Conservation (phyloP, 2,329 filamentous ascomycete species). For the Celoporthe dispersa region DNA sequence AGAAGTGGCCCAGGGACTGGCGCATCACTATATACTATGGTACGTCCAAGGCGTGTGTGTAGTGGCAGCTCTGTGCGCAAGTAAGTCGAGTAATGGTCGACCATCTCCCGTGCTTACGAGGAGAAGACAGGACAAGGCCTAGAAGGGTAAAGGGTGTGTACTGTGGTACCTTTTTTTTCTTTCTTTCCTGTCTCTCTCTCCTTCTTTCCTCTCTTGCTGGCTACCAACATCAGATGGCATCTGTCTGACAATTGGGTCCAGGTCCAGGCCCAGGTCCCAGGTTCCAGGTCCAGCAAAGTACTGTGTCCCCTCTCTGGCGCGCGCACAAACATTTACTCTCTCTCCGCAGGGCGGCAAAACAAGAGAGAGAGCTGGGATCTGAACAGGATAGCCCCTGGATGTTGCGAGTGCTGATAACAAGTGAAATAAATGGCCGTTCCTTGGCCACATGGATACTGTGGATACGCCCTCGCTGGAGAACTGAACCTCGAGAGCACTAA, state of each 20-base stretch:
- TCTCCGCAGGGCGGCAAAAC: not conserved
- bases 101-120: not conserved
- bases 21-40: slow-evolving; percentile 8
- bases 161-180: not conserved
- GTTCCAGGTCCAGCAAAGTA: not conserved
- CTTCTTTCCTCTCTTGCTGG: not conserved
- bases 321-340: not conserved
- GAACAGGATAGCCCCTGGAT: slow-evolving; percentile 8
- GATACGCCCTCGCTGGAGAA: not conserved
- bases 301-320: not conserved
- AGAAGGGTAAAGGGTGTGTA: not conserved
- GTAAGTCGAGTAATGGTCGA: not conserved
- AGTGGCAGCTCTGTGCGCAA: slow-evolving; percentile 2
- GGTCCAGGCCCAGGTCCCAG: not conserved
- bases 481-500: not conserved
- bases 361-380: not conserved
- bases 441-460: slow-evolving; percentile 9
- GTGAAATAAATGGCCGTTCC: slow-evolving; percentile 7
- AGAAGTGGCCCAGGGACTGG: not conserved
- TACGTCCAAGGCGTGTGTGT: not conserved
- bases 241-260: slow-evolving; percentile 7
- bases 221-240: slow-evolving; percentile 7
- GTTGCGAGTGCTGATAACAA: slow-evolving; percentile 1
- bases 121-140: not conserved
- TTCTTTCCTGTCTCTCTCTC: no score